These are phyloP conservation scores for Tylopilus vinaceipallidus DNA, from an alignment of 768 basidiomycete species.

Conservation along the genomic window DNA sequence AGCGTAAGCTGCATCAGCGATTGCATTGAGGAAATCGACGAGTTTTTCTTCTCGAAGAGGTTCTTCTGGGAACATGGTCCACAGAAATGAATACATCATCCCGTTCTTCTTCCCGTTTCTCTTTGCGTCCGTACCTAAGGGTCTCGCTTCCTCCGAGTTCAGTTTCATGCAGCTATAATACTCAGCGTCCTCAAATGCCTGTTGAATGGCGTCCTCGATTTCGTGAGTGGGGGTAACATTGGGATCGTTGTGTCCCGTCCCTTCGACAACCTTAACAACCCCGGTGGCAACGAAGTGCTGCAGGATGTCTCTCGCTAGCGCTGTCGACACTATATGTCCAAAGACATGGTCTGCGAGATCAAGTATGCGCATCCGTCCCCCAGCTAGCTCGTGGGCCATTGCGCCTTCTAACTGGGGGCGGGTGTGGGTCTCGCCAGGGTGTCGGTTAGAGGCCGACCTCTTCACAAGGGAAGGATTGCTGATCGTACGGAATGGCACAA, in stretches of 20 bases:
- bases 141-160: too few species aligned
- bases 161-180: too few species aligned
- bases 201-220: too few species aligned
- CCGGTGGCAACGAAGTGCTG: neutral
- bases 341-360: too few species aligned
- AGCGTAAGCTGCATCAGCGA: constrained; percentile 3
- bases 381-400: constrained; percentile 2
- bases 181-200: too few species aligned
- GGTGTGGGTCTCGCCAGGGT: neutral
- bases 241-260: neutral
- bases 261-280: too few species aligned
- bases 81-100: too few species aligned
- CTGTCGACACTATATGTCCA: constrained; percentile 2
- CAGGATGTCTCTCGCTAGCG: neutral
- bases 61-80: too few species aligned
- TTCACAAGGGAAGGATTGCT: neutral
- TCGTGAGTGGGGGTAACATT: too few species aligned
- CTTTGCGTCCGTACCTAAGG: too few species aligned
- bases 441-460: too few species aligned
- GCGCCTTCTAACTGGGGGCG: neutral
- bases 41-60: constrained; percentile 1
- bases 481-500: neutral
- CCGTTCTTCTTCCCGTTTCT: too few species aligned
- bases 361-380: constrained; percentile 1
- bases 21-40: constrained; percentile 2